phyloP scores from a whole-genome alignment of 768 basidiomycete genomes.

The Lyophyllum semitale region DNA sequence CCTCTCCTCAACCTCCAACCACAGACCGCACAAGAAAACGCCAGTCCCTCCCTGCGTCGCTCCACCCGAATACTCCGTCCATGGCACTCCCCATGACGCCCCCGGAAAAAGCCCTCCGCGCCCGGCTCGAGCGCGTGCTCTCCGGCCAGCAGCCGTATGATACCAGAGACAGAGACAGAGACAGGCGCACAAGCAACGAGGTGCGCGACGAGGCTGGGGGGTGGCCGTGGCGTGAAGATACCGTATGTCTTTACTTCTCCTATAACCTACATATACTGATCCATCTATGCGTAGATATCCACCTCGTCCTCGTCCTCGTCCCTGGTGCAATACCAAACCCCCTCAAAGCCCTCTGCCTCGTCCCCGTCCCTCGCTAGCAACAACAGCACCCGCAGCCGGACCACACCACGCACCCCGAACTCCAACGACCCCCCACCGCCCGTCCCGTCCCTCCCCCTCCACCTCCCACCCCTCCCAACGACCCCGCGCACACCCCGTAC shows the following conservation, averaged over 20 bases:
- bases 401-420: not conserved
- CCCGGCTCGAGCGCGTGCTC: conserved; percentile 55
- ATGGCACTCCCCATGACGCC: conserved; percentile 35
- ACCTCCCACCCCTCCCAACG: not conserved
- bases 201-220: conserved; percentile 29
- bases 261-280: not conserved
- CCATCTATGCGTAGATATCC: not conserved
- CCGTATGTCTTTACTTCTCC: conserved; percentile 12
- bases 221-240: conserved; percentile 22
- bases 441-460: not conserved
- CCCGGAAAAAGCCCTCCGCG: conserved; percentile 55
- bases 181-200: conserved; percentile 22
- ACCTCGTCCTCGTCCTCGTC: not conserved
- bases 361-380: not conserved
- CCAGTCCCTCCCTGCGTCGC: conserved; percentile 14
- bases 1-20: not conserved
- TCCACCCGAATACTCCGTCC: not conserved
- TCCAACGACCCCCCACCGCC: not conserved
- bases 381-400: not conserved
- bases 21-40: conserved; percentile 9
- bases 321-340: not conserved
- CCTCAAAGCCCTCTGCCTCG: not conserved
- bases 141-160: conserved; percentile 1
- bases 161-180: conserved; percentile 8
- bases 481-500: conserved; percentile 2